phyloP scores from a whole-genome alignment of 805 yeast genomes.

The Ogataea ramenticola region DNA sequence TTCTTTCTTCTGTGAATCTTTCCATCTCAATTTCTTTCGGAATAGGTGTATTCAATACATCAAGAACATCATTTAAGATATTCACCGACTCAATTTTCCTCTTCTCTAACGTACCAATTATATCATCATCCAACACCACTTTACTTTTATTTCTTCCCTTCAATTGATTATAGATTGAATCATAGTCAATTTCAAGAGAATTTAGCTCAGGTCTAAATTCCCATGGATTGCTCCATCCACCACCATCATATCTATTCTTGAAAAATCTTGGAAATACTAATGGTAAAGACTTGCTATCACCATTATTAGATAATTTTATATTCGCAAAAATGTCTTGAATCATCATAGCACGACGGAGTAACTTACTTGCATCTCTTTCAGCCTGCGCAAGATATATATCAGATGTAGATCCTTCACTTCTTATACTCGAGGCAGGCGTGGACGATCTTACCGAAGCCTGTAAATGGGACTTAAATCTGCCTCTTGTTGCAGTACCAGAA shows the following conservation, averaged over 20 bases:
- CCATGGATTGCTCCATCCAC: slow-evolving; percentile 73
- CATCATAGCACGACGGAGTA: slow-evolving; percentile 11
- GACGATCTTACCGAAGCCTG: background rate
- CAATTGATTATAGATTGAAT: slow-evolving; percentile 26
- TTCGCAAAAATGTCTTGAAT: slow-evolving; percentile 10
- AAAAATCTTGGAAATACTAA: slow-evolving; percentile 66
- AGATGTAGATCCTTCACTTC: background rate
- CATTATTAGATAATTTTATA: slow-evolving; percentile 8
- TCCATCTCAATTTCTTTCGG: slow-evolving; percentile 15
- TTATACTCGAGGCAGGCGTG: background rate
- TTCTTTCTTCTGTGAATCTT: slow-evolving; percentile 31
- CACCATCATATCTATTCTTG: slow-evolving; percentile 62
- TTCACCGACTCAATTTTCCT: slow-evolving; percentile 31
- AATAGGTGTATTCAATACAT: slow-evolving; percentile 32
- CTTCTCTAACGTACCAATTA: slow-evolving; percentile 30
- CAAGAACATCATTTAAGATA: slow-evolving; percentile 35
- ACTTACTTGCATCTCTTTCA: slow-evolving; percentile 14
- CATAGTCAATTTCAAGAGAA: slow-evolving; percentile 36
- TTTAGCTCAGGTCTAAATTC: slow-evolving; percentile 20
- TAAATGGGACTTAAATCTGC: background rate
- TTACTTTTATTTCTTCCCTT: slow-evolving; percentile 21
- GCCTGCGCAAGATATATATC: slow-evolving; percentile 14
- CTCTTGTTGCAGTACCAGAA: background rate
- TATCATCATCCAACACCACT: slow-evolving; percentile 43
- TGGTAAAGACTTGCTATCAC: slow-evolving; percentile 34